Percentiles rank a stretch among this genome's conserved stretches.
Conservation (phyloP, 768 basidiomycete genomes). For the Cytidiella melzeri region DNA sequence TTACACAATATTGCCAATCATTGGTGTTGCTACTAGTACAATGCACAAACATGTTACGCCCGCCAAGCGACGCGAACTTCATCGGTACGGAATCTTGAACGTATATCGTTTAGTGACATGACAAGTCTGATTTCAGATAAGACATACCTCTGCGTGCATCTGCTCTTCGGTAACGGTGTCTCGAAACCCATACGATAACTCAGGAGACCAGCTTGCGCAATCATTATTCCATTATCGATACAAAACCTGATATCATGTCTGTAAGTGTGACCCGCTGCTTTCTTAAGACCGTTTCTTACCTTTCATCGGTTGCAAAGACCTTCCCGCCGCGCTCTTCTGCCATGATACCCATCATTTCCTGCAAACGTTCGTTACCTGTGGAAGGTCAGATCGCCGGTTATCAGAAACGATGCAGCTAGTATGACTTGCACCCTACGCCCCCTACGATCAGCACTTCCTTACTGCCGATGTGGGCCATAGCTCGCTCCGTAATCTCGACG, state of each 20-base stretch:
- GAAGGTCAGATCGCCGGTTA: not conserved
- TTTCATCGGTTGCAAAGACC: conserved; percentile 94
- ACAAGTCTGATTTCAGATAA: not conserved
- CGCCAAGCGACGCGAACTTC: conserved; percentile 92
- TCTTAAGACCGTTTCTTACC: no score
- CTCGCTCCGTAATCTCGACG: conserved; percentile 97
- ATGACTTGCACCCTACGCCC: conserved; percentile 92
- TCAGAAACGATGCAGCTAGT: conserved; percentile 1
- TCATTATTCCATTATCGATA: conserved; percentile 99
- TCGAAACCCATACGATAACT: conserved; percentile 84
- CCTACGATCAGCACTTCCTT: conserved; percentile 96
- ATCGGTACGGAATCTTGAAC: conserved; percentile 83
- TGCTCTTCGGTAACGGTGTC: conserved; percentile 74
- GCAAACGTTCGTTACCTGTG: conserved; percentile 83
- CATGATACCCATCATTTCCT: conserved; percentile 99
- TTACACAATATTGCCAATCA: no score
- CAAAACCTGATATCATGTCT: conserved; percentile 95
- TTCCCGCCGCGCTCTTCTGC: conserved; percentile 80
- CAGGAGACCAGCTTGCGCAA: conserved; percentile 93
- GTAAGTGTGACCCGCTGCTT: no score
- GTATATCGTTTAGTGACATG: not conserved
- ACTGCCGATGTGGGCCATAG: conserved; percentile 98
- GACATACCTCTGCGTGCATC: conserved; percentile 84
- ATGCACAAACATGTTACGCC: no score
- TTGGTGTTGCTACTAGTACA: no score